These are phyloP conservation scores for Straminergon stramineum DNA, from an alignment of 225 moss, liverwort and hornwort genomes.

Conservation along the genomic window DNA sequence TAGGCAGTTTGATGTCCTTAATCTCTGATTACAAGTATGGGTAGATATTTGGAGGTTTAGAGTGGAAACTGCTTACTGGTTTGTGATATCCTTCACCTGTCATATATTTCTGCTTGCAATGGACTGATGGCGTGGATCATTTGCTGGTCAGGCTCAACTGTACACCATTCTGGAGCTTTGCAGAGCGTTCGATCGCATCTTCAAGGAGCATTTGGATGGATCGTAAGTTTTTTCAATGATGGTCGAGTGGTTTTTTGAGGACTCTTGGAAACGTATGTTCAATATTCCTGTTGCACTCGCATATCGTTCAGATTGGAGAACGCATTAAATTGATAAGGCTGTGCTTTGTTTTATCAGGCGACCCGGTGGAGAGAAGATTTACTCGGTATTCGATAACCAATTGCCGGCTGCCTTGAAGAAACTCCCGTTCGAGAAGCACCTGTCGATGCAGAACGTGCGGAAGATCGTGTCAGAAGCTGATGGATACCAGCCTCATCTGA, in stretches of 20 bases:
- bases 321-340: background rate
- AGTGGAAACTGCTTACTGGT: background rate
- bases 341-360: slow-evolving; percentile 24
- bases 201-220: slow-evolving; percentile 64
- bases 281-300: background rate
- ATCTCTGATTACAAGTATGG: background rate
- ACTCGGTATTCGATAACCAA: slow-evolving; percentile 50
- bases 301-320: background rate
- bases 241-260: background rate
- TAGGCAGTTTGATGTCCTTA: background rate
- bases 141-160: slow-evolving; percentile 40
- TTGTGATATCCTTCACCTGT: background rate
- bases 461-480: slow-evolving; percentile 66
- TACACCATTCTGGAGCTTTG: slow-evolving; percentile 63
- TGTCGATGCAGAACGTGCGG: slow-evolving; percentile 55
- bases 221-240: slow-evolving; percentile 21
- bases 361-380: slow-evolving; percentile 57
- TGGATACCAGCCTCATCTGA: slow-evolving; percentile 67
- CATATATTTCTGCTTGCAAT: background rate
- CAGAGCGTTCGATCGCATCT: slow-evolving; percentile 56
- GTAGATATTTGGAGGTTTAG: background rate
- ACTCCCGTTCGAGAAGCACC: slow-evolving; percentile 51
- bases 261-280: background rate
- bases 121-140: background rate
- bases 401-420: slow-evolving; percentile 58